Evolutionary conservation across 208 protist species (phyloP).

Genomic region (Leishmania braziliensis): DNA sequence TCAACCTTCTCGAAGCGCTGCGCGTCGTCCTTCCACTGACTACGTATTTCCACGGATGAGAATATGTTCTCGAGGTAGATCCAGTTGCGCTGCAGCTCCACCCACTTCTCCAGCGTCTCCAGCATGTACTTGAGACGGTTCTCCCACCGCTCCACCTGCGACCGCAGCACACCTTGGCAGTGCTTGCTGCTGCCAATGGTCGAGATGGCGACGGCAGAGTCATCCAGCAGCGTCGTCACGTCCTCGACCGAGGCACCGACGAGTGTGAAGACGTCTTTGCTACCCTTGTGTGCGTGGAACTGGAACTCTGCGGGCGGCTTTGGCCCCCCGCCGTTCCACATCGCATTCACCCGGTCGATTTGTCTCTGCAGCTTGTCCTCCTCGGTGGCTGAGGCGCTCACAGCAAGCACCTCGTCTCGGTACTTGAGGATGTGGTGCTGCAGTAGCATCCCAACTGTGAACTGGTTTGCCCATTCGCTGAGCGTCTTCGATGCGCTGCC

Average conservation of each 20-base stretch:
- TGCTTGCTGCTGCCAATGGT: conserved; percentile 94
- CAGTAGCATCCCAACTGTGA: conserved; percentile 91
- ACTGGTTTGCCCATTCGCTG: conserved; percentile 75
- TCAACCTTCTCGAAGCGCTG: conserved; percentile 95
- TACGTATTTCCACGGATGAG: conserved; percentile 94
- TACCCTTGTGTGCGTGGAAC: conserved; percentile 94
- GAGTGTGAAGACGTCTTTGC: conserved; percentile 93
- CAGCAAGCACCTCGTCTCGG: conserved; percentile 89
- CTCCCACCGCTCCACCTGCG: conserved; percentile 95
- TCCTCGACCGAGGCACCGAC: conserved; percentile 93
- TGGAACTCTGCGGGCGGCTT: conserved; percentile 93
- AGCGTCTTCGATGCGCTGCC: conserved; percentile 57
- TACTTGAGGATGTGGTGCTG: conserved; percentile 85
- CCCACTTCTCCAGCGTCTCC: conserved; percentile 94
- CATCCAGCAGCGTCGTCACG: conserved; percentile 92
- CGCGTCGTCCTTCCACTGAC: conserved; percentile 96
- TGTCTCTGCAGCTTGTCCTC: conserved; percentile 97
- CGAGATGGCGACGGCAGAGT: conserved; percentile 90
- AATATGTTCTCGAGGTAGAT: conserved; percentile 98
- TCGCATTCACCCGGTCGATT: conserved; percentile 95
- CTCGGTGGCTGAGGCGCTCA: conserved; percentile 94
- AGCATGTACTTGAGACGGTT: conserved; percentile 92
- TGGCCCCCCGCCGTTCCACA: conserved; percentile 91
- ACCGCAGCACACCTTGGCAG: conserved; percentile 91
- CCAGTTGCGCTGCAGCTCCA: conserved; percentile 96